phyloP scores from a whole-genome alignment of 2,329 filamentous ascomycete genomes.

The Aspergillus glaucus region DNA sequence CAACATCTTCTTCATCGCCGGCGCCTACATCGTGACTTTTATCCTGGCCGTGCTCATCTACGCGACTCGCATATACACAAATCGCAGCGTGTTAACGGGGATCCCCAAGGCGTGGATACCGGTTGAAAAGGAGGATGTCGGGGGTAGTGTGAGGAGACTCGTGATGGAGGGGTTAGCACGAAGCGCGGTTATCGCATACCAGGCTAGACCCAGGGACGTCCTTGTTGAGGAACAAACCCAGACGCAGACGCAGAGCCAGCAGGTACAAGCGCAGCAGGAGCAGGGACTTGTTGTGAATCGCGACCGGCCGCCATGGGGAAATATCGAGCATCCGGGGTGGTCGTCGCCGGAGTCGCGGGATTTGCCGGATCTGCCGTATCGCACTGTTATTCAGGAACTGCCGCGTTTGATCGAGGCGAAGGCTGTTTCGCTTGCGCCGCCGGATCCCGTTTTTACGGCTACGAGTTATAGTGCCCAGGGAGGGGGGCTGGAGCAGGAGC shows the following conservation, averaged over 20 bases:
- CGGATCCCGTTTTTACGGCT: conserved; percentile 39
- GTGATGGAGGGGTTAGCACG: conserved; percentile 65
- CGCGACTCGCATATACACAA: conserved; percentile 77
- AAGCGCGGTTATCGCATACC: conserved; percentile 76
- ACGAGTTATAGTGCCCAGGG: conserved; percentile 29
- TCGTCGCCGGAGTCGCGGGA: conserved; percentile 69
- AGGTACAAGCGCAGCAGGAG: too few species aligned
- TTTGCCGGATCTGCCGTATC: conserved; percentile 75
- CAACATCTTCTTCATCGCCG: conserved; percentile 76
- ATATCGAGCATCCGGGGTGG: conserved; percentile 85
- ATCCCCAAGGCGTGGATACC: conserved; percentile 87
- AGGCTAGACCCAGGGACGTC: conserved; percentile 62
- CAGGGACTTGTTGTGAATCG: conserved; percentile 24
- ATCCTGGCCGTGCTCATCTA: conserved; percentile 70
- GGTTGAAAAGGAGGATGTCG: conserved; percentile 76
- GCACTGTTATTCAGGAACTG: conserved; percentile 72
- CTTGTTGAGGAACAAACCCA: conserved; percentile 32
- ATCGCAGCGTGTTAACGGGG: conserved; percentile 66
- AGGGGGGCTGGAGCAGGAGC: conserved; percentile 21
- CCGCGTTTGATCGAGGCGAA: conserved; percentile 88
- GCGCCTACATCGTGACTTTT: conserved; percentile 67
- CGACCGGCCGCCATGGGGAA: conserved; percentile 63
- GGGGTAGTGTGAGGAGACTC: conserved; percentile 66
- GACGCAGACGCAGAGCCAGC: conserved; percentile 19
- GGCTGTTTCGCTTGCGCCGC: conserved; percentile 75